A percentile compares a stretch with the other conserved stretches of the same genome.
phyloP scores from a whole-genome alignment of 1,284 basidiomycete species.

The Cryptococcus sp. region DNA sequence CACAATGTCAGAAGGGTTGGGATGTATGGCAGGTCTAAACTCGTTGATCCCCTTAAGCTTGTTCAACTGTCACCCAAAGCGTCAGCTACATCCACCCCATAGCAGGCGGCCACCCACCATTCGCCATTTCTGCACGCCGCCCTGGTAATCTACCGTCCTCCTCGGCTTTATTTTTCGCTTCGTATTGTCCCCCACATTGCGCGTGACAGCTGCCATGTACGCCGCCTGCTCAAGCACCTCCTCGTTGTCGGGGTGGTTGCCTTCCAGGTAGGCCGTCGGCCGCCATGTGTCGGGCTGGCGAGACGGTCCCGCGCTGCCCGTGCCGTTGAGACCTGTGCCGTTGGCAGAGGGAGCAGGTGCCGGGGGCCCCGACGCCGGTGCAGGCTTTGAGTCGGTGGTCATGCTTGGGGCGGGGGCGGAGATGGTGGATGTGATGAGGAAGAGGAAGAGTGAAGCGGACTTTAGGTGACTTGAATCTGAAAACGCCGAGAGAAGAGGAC shows the following conservation, averaged over 20 bases:
- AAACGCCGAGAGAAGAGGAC: conserved; percentile 5
- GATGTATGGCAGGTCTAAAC: conserved; percentile 71
- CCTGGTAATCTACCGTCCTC: conserved; percentile 91
- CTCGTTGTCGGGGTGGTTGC: conserved; percentile 65
- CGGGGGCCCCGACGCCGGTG: background rate
- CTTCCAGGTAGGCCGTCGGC: conserved; percentile 53
- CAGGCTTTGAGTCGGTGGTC: background rate
- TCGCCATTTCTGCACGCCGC: conserved; percentile 75
- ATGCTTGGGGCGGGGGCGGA: background rate
- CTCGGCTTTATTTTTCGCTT: conserved; percentile 88
- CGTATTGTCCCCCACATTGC: conserved; percentile 48
- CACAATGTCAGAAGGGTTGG: conserved; percentile 75
- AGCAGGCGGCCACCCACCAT: conserved; percentile 63
- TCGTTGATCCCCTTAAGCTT: conserved; percentile 70
- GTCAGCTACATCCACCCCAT: background rate
- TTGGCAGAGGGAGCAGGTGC: background rate
- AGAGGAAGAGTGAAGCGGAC: background rate
- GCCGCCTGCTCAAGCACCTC: conserved; percentile 70
- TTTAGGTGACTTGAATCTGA: background rate
- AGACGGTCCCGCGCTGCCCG: conserved; percentile 30
- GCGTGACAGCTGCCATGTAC: conserved; percentile 64
- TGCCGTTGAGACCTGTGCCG: background rate
- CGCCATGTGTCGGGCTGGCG: conserved; percentile 48
- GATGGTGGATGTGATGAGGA: background rate
- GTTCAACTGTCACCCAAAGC: conserved; percentile 57